Evolutionary conservation across 2,329 filamentous ascomycete species (phyloP).

Genomic region (Trichoderma simmonsii): DNA sequence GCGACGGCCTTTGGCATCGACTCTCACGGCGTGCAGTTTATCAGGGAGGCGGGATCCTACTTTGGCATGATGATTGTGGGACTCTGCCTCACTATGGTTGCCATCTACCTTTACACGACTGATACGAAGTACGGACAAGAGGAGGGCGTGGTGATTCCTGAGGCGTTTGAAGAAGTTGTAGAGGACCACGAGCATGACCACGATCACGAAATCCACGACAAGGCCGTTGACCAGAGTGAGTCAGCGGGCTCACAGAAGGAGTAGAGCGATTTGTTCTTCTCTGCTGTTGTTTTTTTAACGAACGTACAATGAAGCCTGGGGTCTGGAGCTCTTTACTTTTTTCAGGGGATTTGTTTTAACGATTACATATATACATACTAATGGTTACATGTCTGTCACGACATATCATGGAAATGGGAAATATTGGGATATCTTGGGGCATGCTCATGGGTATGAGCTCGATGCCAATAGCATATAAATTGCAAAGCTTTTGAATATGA

Average conservation of each 20-base stretch:
- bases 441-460: background rate
- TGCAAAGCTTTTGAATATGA: background rate
- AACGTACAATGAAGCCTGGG: background rate
- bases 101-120: slow-evolving; percentile 10
- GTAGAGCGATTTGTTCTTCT: background rate
- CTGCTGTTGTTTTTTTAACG: background rate
- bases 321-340: background rate
- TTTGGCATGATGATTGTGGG: slow-evolving; percentile 17
- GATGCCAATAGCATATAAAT: background rate
- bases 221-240: background rate
- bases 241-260: slow-evolving; percentile 4
- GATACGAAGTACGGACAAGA: slow-evolving; percentile 14
- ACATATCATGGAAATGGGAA: background rate
- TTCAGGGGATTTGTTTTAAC: background rate
- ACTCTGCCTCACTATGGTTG: slow-evolving; percentile 1
- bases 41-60: slow-evolving; percentile 7
- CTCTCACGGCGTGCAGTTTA: slow-evolving; percentile 13
- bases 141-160: slow-evolving; percentile 16
- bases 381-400: background rate
- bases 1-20: slow-evolving; percentile 18
- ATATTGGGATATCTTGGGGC: background rate
- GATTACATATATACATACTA: background rate
- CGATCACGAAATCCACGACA: background rate
- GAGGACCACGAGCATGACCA: background rate
- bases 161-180: slow-evolving; percentile 3